phyloP scores from a whole-genome alignment of 345 rosid genomes.

The Passiflora organensis region DNA sequence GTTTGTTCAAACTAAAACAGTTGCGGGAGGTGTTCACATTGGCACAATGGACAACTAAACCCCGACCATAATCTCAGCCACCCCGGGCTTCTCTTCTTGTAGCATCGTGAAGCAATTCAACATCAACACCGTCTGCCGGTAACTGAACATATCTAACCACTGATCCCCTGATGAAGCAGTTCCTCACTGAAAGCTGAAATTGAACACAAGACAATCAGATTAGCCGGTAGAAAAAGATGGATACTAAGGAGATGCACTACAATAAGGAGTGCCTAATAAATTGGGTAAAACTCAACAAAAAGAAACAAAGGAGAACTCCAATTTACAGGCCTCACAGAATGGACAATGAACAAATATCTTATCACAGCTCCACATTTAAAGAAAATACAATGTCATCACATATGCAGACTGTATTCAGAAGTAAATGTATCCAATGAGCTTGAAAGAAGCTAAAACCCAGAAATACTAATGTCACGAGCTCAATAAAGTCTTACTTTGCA shows the following conservation, averaged over 20 bases:
- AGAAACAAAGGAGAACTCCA: too few species aligned
- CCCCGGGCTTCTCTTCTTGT: slow-evolving; percentile 99
- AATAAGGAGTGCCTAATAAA: too few species aligned
- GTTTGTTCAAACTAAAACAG: slow-evolving; percentile 21
- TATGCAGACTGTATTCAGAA: too few species aligned
- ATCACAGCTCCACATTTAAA: too few species aligned
- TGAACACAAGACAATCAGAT: slow-evolving; percentile 13
- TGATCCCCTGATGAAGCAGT: slow-evolving; percentile 97
- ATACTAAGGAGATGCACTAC: background rate
- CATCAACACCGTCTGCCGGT: slow-evolving; percentile 94
- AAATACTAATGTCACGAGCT: too few species aligned
- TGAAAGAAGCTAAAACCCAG: too few species aligned
- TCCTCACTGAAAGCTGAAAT: slow-evolving; percentile 92
- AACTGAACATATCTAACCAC: slow-evolving; percentile 96
- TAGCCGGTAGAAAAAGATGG: background rate
- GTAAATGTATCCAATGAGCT: too few species aligned
- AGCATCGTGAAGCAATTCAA: slow-evolving; percentile 96
- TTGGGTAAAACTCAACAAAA: background rate
- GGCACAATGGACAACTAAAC: slow-evolving; percentile 6
- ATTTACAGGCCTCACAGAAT: too few species aligned
- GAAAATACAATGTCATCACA: too few species aligned
- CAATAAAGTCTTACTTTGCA: too few species aligned
- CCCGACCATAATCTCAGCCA: slow-evolving; percentile 38
- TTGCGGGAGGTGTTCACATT: slow-evolving; percentile 14
- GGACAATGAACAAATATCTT: too few species aligned